These are phyloP conservation scores for Aspergillus terreus DNA, from an alignment of 2,329 filamentous ascomycete species.

Conservation along the genomic window DNA sequence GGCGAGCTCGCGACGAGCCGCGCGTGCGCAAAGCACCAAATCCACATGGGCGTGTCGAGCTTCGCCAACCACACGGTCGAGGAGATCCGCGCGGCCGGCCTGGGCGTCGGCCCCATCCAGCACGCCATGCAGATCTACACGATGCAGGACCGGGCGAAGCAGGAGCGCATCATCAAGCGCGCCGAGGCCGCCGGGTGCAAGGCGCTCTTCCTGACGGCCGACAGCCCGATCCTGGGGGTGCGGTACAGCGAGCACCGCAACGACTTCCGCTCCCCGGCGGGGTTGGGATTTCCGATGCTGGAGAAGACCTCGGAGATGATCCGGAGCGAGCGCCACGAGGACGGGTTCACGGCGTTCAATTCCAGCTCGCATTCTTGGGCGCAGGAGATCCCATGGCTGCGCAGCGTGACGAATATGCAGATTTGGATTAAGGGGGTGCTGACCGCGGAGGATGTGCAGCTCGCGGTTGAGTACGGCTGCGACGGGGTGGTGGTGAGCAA, in stretches of 20 bases:
- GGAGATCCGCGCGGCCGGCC: constrained; percentile 39
- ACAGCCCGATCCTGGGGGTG: constrained; percentile 52
- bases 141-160: constrained; percentile 21
- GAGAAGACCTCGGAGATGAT: constrained; percentile 21
- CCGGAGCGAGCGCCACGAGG: constrained; percentile 19
- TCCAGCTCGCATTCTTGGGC: constrained; percentile 42
- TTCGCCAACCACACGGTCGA: constrained; percentile 46
- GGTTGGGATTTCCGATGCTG: constrained; percentile 39
- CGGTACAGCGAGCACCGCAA: constrained; percentile 53
- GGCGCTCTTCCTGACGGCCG: constrained; percentile 54
- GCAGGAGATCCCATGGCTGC: constrained; percentile 47
- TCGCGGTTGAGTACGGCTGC: constrained; percentile 33
- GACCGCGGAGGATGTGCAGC: constrained; percentile 33
- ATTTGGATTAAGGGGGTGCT: constrained; percentile 30
- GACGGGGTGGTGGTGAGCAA: constrained; percentile 38
- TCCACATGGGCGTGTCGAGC: constrained; percentile 49
- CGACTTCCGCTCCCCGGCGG: constrained; percentile 45
- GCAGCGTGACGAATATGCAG: constrained; percentile 47
- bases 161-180: constrained; percentile 24
- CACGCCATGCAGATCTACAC: constrained; percentile 26
- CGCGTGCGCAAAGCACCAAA: constrained; percentile 40
- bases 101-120: constrained; percentile 14
- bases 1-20: constrained; percentile 51
- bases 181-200: constrained; percentile 37
- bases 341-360: constrained; percentile 19